Base-by-base conservation (phyloP, 1,284 basidiomycete species). In the Cryptococcus hybrid region DNA sequence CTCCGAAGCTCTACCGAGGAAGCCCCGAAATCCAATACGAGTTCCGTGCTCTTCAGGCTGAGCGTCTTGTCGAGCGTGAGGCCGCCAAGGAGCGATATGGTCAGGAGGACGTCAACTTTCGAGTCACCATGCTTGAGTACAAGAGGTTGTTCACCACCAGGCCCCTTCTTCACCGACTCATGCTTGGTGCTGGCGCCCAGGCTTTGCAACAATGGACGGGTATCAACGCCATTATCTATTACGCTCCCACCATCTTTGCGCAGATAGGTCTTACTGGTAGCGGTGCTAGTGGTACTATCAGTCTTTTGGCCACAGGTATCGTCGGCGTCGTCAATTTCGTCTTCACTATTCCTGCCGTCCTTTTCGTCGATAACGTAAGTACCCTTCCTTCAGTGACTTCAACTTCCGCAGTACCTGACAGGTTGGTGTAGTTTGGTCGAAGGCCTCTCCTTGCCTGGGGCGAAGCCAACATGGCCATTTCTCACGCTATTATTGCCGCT, bases 1-100 rank as follows among this genome's bases (percentile, higher is more conserved):
- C 84, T 87, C 7, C 85, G 89, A 42, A 70, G 78, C 7, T 77
- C 84, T 12, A 80, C 85, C 2, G 76, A 82, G 7, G 83, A 87
- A 53, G 79, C 83, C 24, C 88, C 15, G 74, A 87, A 8, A 85
- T 91, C 6, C 69, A 88, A 62, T 86, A 89, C 62, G 89, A 92
- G 67, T 90, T 86, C 78, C 80, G 90, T 83, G 88, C 90, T 69
- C 87, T 92, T 75, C 86, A 86, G 62, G 88, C 88, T 0, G 87
- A 91, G 70, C 81, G 85, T 67, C 67, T 88, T 2, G 89, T 89
- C 61, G 87, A 89, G 72, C 81, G 84, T 62, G 87, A 89, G 61
- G 72, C 72, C 5, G 69, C 72, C 52, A 71, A 72, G 63, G 76
- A 78, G 60, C 66, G 75, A 56, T 78, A 78, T 61, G 75, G 74